Conservation (phyloP, 345 rosid genomes). For the Bruguiera gymnorhiza region DNA sequence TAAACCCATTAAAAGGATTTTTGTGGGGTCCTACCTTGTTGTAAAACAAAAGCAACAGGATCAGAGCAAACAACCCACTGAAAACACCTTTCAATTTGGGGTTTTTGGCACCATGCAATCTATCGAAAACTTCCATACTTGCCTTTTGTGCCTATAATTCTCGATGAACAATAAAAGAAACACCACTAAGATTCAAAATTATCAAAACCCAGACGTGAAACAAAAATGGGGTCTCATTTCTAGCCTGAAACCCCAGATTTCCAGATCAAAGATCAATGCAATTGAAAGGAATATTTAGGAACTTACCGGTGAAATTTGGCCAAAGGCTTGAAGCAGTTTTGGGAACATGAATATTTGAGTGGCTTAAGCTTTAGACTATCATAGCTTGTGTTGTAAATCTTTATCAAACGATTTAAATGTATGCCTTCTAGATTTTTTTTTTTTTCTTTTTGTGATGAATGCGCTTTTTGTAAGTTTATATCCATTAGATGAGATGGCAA, state of each 20-base stretch:
- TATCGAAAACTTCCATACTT: conserved; percentile 4
- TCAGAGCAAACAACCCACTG: conserved; percentile 17
- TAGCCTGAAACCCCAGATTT: conserved; percentile 19
- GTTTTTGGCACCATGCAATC: conserved; percentile 2
- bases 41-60: conserved; percentile 15
- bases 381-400: no score
- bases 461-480: no score
- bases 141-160: neutral
- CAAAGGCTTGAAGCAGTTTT: no score
- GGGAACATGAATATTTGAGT: no score
- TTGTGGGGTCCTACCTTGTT: conserved; percentile 5
- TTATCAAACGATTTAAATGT: no score
- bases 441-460: no score
- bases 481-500: no score
- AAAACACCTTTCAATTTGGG: conserved; percentile 17
- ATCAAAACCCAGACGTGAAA: conserved; percentile 4
- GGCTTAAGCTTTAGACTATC: no score
- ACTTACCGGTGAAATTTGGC: neutral
- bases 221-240: conserved; percentile 16
- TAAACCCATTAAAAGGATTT: conserved; percentile 7
- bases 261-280: neutral
- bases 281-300: neutral
- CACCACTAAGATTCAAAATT: neutral
- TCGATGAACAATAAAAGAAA: neutral
- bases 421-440: no score